Base-by-base conservation (phyloP, 2,329 filamentous ascomycete species). In the Xylariaceae sp. region DNA sequence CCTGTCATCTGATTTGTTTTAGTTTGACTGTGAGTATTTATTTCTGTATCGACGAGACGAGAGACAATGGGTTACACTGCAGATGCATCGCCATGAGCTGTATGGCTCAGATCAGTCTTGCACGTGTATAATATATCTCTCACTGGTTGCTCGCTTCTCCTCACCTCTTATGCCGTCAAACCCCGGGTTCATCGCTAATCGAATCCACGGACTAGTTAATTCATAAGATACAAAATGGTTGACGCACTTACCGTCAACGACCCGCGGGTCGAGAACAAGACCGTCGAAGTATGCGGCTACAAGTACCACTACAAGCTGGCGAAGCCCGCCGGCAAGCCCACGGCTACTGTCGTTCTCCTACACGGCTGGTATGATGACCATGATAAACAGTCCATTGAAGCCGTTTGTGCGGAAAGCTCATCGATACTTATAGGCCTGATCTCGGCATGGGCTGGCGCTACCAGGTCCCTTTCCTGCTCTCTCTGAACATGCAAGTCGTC, bases 391-490 rank as follows among this genome's bases (percentile, higher is more conserved):
- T 11, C 34, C 17, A 18, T 13, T 42, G 11, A 42, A 42, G 23
- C 23, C 5, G 23, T 30, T 30, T 30, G 30, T 15, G 53, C 17
- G 47, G 53, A 5, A 37, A 52, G 61, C 55, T 58, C 9, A 63
- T 57, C 63, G 8, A 11, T 50, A 9, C 89, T 70, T 88, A 92
- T 74, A 92, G 92, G 76, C 92, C 92, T 0, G 92, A 96, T 74
- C 75, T 94, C 15, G 84, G 85, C 7, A 86, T 92, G 70, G 91
- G 88, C 70, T 97, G 93, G 93, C 87, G 92, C 62, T 88, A 90
- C 74, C 92, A 97, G 74, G 88, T 97, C 61, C 92, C 92, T 0
- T 75, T 85, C 66, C 81, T 97, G 18, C 74, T 88, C 39, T 80
- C 86, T 4, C 78, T 90, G 58, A 88, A 88, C 18, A 83, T 93